Conservation (phyloP, 1,139 yeast genomes). For the Chernovozyma aurita region DNA sequence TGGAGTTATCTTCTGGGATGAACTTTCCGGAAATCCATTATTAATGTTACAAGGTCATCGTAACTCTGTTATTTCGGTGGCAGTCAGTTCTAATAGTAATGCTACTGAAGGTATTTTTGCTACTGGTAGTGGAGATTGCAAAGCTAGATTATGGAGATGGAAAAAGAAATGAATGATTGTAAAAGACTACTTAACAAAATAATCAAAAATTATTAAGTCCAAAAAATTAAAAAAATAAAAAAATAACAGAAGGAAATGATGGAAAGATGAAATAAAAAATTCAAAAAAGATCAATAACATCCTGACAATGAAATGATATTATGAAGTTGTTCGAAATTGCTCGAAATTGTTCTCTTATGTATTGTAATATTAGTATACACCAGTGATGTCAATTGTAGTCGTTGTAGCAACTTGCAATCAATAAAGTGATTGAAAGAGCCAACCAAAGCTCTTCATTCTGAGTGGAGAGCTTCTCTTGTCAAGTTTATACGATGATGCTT, state of each 20-base stretch:
- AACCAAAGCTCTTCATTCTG: no score
- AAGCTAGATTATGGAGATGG: slow-evolving; percentile 95
- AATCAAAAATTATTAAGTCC: no score
- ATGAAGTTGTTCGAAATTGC: not conserved
- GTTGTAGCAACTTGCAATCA: no score
- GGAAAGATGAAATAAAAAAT: no score
- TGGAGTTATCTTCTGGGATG: slow-evolving; percentile 97
- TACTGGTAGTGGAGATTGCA: slow-evolving; percentile 96
- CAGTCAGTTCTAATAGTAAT: slow-evolving; percentile 74
- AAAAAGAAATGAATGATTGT: slow-evolving; percentile 19
- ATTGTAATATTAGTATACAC: slow-evolving; percentile 7
- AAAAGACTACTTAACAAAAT: not conserved
- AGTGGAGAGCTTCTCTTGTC: no score
- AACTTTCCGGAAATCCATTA: slow-evolving; percentile 84
- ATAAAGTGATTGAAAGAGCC: no score
- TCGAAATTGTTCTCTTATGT: slow-evolving; percentile 1
- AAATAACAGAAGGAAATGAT: not conserved
- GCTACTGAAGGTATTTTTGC: slow-evolving; percentile 81
- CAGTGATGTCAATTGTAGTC: no score
- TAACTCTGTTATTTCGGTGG: slow-evolving; percentile 92
- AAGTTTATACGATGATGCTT: no score
- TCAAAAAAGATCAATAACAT: not conserved
- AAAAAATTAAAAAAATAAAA: slow-evolving; percentile 2
- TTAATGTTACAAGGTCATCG: slow-evolving; percentile 96
- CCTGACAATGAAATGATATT: no score